Evolutionary conservation across 345 rosid genomes (phyloP), one percentile per base, ranked within the genome.

Genomic region (Eucalyptus pauciflora): DNA sequence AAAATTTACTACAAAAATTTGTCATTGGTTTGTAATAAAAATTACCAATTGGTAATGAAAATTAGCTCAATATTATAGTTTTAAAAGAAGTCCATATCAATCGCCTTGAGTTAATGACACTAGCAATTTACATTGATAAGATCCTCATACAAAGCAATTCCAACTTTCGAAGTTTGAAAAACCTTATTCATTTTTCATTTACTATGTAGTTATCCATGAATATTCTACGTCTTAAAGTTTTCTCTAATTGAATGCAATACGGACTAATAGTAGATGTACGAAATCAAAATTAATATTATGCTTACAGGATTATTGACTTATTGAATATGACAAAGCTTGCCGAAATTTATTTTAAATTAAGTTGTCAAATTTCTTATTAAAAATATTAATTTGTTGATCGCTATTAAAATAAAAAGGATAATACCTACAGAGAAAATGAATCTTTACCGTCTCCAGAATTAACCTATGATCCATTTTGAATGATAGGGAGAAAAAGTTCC

Each of bases 361-460:
- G 33, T 29, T 17, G 0, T 29, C n/a, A 2, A 62, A 29, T 27
- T 62, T 62, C n/a, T 29, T 25, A 29, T 4, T 54, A 7, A 62
- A 29, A 62, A 29, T 62, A 29, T 29, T 62, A 29, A 29, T 62
- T 62, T 1, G 1, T 29, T 29, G 71, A 29, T 62, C 2, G 1
- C 1, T 7, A 29, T 51, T 51, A 17, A 17, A 51, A 51, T 51
- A 51, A 51, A 51, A 51, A 51, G 1, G 9, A 17, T 51, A 51
- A 7, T 51, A 51, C 17, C 9, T 13, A 13, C 1, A 29, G 29
- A 62, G 33, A 29, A 62, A 62, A 62, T 10, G 1, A 62, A 29
- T 29, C 18, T 29, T 62, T 62, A 62, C 1, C 5, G 3, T 29
- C 5, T 62, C 2, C 0, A 13, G 29, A 3, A 62, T 62, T 62